phyloP scores from a whole-genome alignment of 1,284 basidiomycete genomes.

The Sutorius eximius region DNA sequence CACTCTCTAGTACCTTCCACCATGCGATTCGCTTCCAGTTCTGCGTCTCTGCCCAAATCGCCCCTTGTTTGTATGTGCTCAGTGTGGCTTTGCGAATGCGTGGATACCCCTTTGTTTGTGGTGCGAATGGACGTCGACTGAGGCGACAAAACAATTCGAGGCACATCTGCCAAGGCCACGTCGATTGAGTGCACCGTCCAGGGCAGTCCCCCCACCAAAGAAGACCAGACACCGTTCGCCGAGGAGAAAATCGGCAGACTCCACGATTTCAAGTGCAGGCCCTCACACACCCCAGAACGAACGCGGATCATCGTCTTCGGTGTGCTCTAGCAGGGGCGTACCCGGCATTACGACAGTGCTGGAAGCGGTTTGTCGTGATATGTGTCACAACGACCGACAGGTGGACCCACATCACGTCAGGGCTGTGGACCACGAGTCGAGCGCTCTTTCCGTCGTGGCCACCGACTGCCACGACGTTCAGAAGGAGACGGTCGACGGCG shows the following conservation, averaged over 20 bases:
- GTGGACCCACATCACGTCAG: conserved; percentile 17
- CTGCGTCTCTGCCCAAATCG: conserved; percentile 48
- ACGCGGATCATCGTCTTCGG: conserved; percentile 6
- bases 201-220: conserved; percentile 25
- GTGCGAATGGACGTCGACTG: conserved; percentile 51
- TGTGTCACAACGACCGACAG: conserved; percentile 17
- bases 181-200: conserved; percentile 41
- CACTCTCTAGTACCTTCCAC: conserved; percentile 41
- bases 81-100: conserved; percentile 52
- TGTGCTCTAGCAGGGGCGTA: conserved; percentile 11
- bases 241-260: conserved; percentile 25
- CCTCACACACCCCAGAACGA: conserved; percentile 24
- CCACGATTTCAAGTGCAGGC: conserved; percentile 21
- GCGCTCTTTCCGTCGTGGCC: conserved; percentile 1
- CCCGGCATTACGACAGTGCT: conserved; percentile 32
- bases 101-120: conserved; percentile 55
- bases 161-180: conserved; percentile 34
- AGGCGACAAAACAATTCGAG: conserved; percentile 41
- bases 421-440: conserved; percentile 2
- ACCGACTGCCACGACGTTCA: conserved; percentile 14
- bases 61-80: conserved; percentile 49
- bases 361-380: conserved; percentile 21
- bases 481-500: conserved; percentile 25
- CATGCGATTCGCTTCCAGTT: conserved; percentile 52
- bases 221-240: conserved; percentile 6